Conservation (phyloP, 768 basidiomycete genomes). For the Cubamyces sp. region DNA sequence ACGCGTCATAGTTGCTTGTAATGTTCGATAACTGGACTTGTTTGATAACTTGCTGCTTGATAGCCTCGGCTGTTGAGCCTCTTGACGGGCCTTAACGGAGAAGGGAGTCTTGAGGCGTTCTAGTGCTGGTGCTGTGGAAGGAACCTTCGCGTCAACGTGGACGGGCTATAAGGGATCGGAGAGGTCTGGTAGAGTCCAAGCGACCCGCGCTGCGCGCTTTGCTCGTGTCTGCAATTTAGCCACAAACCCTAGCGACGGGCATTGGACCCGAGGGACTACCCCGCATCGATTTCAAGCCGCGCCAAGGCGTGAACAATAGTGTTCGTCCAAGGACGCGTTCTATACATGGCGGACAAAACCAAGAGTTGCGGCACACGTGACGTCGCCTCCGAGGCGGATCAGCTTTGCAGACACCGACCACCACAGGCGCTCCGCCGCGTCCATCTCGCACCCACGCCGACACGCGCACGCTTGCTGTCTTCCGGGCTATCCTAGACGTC, state of each 20-base stretch:
- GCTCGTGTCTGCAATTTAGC: not conserved
- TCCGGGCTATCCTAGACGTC: not conserved
- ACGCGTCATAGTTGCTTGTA: constrained; percentile 16
- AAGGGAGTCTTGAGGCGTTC: constrained; percentile 9
- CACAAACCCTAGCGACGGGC: not conserved
- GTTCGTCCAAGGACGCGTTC: constrained; percentile 3
- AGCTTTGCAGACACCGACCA: not conserved
- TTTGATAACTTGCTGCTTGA: not conserved
- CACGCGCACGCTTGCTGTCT: not conserved
- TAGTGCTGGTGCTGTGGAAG: not conserved
- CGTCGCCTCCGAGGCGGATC: constrained; percentile 5
- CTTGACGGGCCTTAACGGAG: constrained; percentile 6
- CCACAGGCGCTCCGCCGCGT: constrained; percentile 6
- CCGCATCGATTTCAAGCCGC: not conserved
- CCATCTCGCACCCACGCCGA: not conserved
- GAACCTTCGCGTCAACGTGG: not conserved
- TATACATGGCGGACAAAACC: constrained; percentile 20
- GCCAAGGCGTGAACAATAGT: constrained; percentile 7
- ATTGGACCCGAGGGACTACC: not conserved
- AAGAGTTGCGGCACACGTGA: constrained; percentile 9
- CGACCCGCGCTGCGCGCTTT: constrained; percentile 10
- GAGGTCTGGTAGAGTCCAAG: constrained; percentile 3
- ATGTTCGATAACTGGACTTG: not conserved
- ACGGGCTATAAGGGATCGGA: not conserved
- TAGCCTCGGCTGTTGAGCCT: constrained; percentile 16